These are phyloP conservation scores for Ulota crispa DNA, from an alignment of 225 moss, liverwort and hornwort genomes.

Conservation along the genomic window DNA sequence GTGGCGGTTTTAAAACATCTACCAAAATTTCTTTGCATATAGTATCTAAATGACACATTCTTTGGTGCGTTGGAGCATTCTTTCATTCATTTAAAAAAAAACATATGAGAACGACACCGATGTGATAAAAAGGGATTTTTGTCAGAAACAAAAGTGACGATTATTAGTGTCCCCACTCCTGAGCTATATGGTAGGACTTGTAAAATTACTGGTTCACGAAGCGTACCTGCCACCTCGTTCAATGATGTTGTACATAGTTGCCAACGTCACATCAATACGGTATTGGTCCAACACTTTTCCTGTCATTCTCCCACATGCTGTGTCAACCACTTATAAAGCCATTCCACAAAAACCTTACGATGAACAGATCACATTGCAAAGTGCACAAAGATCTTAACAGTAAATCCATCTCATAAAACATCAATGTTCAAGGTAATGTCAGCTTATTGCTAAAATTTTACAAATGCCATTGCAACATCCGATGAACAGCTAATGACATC, in stretches of 20 bases:
- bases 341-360: background rate
- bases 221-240: slow-evolving; percentile 53
- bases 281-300: slow-evolving; percentile 55
- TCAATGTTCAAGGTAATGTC: no score
- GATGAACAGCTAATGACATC: no score
- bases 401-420: no score
- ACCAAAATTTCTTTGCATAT: background rate
- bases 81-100: background rate
- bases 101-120: no score
- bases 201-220: background rate
- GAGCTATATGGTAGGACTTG: background rate
- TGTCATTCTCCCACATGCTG: slow-evolving; percentile 8
- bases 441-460: no score
- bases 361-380: background rate
- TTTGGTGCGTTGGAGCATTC: background rate
- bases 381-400: background rate
- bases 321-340: background rate
- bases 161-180: background rate
- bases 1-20: background rate
- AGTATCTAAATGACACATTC: background rate
- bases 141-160: background rate
- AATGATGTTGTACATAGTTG: slow-evolving; percentile 59
- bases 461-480: no score
- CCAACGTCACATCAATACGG: slow-evolving; percentile 52
- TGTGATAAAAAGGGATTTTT: no score